These are phyloP conservation scores for Psophocarpus tetragonolobus DNA, from an alignment of 306 rosid species.

Conservation along the genomic window DNA sequence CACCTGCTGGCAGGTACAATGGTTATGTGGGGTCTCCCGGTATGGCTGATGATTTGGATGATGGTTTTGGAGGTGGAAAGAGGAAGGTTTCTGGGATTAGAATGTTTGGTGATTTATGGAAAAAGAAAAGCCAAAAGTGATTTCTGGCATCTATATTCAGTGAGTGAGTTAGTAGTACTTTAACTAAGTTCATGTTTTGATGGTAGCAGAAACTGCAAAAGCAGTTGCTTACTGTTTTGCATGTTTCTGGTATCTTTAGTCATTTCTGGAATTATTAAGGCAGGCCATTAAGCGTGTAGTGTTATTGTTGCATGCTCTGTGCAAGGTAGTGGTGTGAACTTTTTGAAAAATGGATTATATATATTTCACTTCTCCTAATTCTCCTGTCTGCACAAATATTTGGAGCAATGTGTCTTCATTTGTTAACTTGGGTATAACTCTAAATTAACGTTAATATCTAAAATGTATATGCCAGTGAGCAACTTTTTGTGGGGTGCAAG, in stretches of 20 bases:
- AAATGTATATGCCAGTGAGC: neutral
- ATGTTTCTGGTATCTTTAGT: slow-evolving; percentile 26
- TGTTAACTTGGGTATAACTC: neutral
- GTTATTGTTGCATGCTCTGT: slow-evolving; percentile 27
- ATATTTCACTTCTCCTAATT: slow-evolving; percentile 22
- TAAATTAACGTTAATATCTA: neutral
- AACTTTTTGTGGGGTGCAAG: neutral
- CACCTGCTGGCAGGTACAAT: slow-evolving; percentile 62
- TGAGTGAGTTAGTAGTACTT: slow-evolving; percentile 14
- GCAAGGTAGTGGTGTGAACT: slow-evolving; percentile 35
- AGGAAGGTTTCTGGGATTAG: slow-evolving; percentile 78
- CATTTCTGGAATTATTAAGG: slow-evolving; percentile 35
- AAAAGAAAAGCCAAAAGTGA: slow-evolving; percentile 75
- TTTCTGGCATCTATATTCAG: neutral
- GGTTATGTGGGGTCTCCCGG: slow-evolving; percentile 74
- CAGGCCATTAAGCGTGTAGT: slow-evolving; percentile 28
- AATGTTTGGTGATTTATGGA: slow-evolving; percentile 89
- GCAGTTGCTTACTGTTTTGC: slow-evolving; percentile 61
- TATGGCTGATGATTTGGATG: slow-evolving; percentile 62
- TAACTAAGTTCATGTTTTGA: slow-evolving; percentile 28
- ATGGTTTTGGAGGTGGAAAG: slow-evolving; percentile 67
- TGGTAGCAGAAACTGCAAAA: slow-evolving; percentile 34
- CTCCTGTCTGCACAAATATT: neutral
- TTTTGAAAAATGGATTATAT: slow-evolving; percentile 7
- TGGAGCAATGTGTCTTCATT: neutral